Evolutionary conservation across 371 early-diverging fungal genomes (phyloP), one percentile per base, ranked within the genome.

Genomic region (Mucor sp.): DNA sequence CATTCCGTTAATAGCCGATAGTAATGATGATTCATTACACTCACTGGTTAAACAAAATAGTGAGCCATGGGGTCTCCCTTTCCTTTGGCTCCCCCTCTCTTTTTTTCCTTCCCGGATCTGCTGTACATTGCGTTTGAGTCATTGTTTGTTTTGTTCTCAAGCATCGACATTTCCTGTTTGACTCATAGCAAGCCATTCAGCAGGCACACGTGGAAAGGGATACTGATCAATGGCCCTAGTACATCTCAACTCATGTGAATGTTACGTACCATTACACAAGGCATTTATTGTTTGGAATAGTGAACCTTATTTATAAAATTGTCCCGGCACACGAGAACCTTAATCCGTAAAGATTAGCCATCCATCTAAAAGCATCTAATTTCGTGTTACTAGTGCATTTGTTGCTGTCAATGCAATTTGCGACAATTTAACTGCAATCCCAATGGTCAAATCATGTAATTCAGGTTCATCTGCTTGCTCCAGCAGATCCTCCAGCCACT

Each of bases 401-500:
- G 37, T 55, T 62, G n/a, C 65, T 30, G 65, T 60, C 61, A 61
- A 50, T 58, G 66, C 63, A 37, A 71, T 63, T 48, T 67, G 35
- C 7, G 67, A 63, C 17, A 71, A 11, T 35, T 60, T 63, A 11
- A 64, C 27, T 15, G 60, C 12, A 14, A 71, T 56, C 0, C 43
- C 21, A 7, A 67, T 5, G 9, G 64, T 48, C 11, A 67, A 44
- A 30, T 67, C 60, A 39, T 71, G 71, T 14, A 71, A 11, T 12
- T 43, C 11, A 6, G 25, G 19, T 32, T 71, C 71, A 6, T 53
- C 53, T 53, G 53, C 53, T 14, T 53, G 53, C 9, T 53, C 53
- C 14, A 53, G 14, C 11, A 53, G 1, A 81, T 81, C 77, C 64
- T 77, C 72, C 25, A 83, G 21, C 84, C 84, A 83, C 9, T 74